Evolutionary conservation across 176 grass and related monocot species (phyloP).

Genomic region (Poa annua): DNA sequence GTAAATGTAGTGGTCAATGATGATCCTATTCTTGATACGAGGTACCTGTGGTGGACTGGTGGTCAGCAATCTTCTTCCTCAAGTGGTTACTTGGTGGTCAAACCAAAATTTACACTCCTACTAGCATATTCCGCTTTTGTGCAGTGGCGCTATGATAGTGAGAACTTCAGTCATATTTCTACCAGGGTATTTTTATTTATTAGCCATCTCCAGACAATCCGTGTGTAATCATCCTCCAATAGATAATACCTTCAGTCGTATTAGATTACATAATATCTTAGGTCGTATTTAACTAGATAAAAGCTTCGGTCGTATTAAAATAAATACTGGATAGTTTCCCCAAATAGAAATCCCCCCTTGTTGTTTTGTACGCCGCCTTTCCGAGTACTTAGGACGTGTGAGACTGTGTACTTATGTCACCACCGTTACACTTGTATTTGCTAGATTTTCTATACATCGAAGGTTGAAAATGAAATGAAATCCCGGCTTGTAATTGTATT

Average conservation of each 20-base stretch:
- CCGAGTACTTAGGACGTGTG: not conserved
- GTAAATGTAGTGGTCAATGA: no score
- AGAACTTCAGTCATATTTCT: not conserved
- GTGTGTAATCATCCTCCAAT: not conserved
- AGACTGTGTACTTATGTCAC: not conserved
- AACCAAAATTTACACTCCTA: conserved; percentile 3
- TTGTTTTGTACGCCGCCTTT: not conserved
- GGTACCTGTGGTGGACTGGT: not conserved
- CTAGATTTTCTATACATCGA: not conserved
- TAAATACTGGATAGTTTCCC: not conserved
- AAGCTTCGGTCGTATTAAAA: conserved; percentile 26
- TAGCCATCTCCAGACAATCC: not conserved
- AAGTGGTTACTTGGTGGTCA: not conserved
- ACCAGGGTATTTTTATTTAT: not conserved
- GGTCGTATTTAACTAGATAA: not conserved
- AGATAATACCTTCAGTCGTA: not conserved
- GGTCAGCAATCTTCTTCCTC: not conserved
- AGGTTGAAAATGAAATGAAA: not conserved
- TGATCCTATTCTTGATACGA: not conserved
- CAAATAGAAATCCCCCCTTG: not conserved
- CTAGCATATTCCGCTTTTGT: not conserved
- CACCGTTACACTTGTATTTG: not conserved
- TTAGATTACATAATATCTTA: not conserved
- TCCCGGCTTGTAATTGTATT: not conserved
- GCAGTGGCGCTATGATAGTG: not conserved